phyloP scores from a whole-genome alignment of 2,329 filamentous ascomycete genomes.

The Stachybotrys echinatus region DNA sequence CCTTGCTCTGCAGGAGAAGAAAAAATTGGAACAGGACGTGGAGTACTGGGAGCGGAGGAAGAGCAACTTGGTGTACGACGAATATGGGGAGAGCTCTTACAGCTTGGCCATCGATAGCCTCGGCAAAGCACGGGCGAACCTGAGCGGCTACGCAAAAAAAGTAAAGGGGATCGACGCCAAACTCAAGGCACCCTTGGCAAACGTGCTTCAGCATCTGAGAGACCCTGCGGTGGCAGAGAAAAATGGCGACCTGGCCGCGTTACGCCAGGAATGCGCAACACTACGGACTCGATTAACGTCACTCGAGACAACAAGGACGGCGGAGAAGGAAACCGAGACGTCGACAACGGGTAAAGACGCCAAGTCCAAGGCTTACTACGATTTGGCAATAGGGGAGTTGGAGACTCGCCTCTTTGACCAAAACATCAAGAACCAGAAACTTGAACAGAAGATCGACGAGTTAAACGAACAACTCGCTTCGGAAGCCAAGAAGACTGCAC shows the following conservation, averaged over 20 bases:
- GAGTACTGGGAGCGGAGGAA: neutral
- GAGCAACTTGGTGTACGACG: neutral
- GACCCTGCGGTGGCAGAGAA: neutral
- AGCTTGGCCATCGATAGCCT: neutral
- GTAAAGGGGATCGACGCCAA: neutral
- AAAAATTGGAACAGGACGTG: neutral
- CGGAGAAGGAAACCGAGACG: too few relatives aligned
- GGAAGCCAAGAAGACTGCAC: neutral
- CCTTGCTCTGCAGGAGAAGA: neutral
- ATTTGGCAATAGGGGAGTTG: constrained; percentile 7
- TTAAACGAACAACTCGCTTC: constrained; percentile 5
- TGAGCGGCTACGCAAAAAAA: neutral
- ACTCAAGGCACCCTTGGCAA: neutral
- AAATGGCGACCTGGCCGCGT: neutral
- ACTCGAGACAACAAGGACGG: neutral
- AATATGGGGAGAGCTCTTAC: neutral
- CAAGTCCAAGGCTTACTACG: neutral
- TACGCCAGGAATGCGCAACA: neutral
- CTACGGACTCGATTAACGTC: neutral
- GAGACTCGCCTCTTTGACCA: constrained; percentile 9
- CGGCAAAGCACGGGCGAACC: too few relatives aligned
- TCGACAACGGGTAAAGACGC: neutral
- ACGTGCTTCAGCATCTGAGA: neutral
- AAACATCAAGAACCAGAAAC: constrained; percentile 4
- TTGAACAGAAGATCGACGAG: constrained; percentile 9